Conservation (phyloP, 2,329 filamentous ascomycete genomes). For the Pyrenochaeta sp. region DNA sequence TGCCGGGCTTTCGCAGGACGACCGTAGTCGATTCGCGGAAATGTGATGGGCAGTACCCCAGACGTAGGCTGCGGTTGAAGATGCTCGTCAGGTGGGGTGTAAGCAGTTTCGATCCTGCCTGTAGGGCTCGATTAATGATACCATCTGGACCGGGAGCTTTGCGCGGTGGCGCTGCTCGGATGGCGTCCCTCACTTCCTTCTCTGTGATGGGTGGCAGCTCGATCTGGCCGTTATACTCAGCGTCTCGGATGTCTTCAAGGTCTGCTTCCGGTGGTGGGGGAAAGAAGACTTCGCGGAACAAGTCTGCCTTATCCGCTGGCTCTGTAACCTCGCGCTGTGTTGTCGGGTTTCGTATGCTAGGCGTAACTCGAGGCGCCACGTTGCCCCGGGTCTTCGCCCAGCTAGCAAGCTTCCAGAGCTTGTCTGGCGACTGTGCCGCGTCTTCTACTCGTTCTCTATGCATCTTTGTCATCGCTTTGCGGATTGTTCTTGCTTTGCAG, state of each 20-base stretch:
- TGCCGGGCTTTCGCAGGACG: too few species aligned
- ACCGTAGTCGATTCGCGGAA: too few species aligned
- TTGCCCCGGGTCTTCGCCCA: constrained; percentile 33
- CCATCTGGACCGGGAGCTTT: too few species aligned
- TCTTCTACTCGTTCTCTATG: constrained; percentile 33
- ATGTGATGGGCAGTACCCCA: too few species aligned
- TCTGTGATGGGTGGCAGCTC: constrained; percentile 24
- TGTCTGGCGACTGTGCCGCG: constrained; percentile 21
- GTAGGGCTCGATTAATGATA: too few species aligned
- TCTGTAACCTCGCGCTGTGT: constrained; percentile 8
- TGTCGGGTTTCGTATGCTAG: constrained; percentile 17
- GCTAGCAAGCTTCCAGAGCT: constrained; percentile 32
- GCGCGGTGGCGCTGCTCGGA: constrained; percentile 21
- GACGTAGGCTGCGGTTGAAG: too few species aligned
- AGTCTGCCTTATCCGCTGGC: constrained; percentile 16
- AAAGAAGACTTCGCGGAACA: constrained; percentile 27
- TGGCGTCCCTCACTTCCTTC: constrained; percentile 26
- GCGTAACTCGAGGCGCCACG: constrained; percentile 6
- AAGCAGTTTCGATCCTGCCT: too few species aligned
- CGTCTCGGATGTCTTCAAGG: constrained; percentile 21
- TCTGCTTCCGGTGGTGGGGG: constrained; percentile 19
- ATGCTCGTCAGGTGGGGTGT: too few species aligned
- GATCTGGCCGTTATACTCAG: constrained; percentile 22
- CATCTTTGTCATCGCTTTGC: constrained; percentile 19
- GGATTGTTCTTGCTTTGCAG: constrained; percentile 30